These are phyloP conservation scores for Nothopassalora personata DNA, from an alignment of 2,329 filamentous ascomycete species.

Conservation along the genomic window DNA sequence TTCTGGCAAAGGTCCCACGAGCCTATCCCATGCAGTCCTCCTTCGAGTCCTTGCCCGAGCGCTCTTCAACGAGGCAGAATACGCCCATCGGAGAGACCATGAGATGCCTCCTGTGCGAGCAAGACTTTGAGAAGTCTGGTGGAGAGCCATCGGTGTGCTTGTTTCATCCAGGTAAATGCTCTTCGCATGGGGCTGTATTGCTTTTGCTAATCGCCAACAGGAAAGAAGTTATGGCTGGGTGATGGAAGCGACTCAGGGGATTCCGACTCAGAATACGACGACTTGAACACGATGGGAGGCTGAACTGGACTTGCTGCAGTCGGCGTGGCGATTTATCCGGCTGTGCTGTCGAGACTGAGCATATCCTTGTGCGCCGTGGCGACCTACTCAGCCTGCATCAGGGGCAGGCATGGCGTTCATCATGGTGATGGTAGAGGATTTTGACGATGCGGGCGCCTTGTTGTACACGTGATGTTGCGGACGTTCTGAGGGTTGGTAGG, in stretches of 20 bases:
- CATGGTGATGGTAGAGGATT: background rate
- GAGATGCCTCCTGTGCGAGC: background rate
- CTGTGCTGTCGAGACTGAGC: background rate
- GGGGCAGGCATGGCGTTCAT: background rate
- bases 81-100: background rate
- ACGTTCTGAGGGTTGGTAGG: background rate
- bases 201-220: background rate
- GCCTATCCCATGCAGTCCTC: background rate
- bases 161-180: background rate
- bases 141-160: background rate
- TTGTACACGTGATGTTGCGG: too few relatives aligned
- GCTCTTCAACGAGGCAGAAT: background rate
- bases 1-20: background rate
- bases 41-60: background rate
- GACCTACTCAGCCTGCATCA: background rate
- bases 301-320: background rate
- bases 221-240: background rate
- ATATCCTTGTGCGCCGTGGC: background rate
- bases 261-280: background rate
- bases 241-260: background rate
- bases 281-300: background rate
- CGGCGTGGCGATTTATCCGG: background rate
- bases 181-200: background rate
- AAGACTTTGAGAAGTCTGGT: background rate
- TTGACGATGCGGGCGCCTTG: background rate